Conservation (phyloP, 345 rosid species). For the Gossypium herbaceum region DNA sequence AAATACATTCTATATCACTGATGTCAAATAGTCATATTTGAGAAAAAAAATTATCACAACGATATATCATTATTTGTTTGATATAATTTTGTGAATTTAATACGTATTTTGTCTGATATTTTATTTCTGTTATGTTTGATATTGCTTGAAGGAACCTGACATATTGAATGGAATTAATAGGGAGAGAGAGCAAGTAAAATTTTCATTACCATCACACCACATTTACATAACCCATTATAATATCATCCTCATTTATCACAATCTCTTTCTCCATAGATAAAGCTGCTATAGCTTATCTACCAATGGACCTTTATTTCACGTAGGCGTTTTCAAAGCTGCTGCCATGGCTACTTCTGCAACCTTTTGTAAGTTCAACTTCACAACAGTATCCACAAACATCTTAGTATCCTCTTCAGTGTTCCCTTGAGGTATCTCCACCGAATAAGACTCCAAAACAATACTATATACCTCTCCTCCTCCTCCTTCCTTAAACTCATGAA, state of each 20-base stretch:
- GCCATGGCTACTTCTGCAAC: constrained; percentile 8
- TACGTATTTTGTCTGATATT: no score
- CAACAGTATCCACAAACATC: constrained; percentile 21
- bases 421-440: constrained; percentile 13
- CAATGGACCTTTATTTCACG: neutral
- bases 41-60: no score
- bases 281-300: neutral
- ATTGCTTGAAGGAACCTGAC: neutral
- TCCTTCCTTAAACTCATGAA: constrained; percentile 50
- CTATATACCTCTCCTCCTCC: constrained; percentile 41
- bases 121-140: no score
- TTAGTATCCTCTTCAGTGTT: constrained; percentile 11
- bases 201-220: neutral
- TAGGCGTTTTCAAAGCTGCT: neutral
- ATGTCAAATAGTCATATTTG: no score
- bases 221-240: neutral
- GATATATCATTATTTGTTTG: no score
- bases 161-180: neutral
- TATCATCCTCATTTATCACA: neutral
- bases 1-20: no score
- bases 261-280: constrained; percentile 20
- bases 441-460: constrained; percentile 50
- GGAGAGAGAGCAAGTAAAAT: neutral
- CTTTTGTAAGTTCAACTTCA: constrained; percentile 13
- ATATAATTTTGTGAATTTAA: no score